These are phyloP conservation scores for Rosa hybrid DNA, from an alignment of 331 rosid species.

Conservation along the genomic window DNA sequence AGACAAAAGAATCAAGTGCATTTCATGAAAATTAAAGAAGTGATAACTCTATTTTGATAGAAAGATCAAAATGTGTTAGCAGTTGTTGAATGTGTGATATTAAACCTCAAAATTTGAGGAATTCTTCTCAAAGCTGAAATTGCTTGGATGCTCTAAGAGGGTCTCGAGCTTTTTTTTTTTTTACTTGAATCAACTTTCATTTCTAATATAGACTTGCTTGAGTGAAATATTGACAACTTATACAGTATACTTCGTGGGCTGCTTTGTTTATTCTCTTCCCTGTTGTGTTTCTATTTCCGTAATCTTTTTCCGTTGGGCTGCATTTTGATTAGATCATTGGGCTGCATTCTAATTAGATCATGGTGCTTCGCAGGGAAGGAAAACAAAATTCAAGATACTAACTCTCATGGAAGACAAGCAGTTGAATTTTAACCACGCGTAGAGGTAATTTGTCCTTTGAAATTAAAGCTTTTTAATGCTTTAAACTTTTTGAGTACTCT, in stretches of 20 bases:
- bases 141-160: background rate
- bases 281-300: slow-evolving; percentile 9
- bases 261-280: slow-evolving; percentile 7
- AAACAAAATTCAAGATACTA: slow-evolving; percentile 30
- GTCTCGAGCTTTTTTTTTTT: background rate
- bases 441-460: too few relatives aligned
- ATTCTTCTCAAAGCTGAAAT: too few relatives aligned
- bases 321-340: background rate
- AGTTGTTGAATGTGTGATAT: background rate
- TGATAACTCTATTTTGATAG: background rate
- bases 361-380: slow-evolving; percentile 45
- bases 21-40: background rate
- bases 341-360: background rate
- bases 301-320: slow-evolving; percentile 9
- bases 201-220: background rate
- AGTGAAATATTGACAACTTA: background rate
- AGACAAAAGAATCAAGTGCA: background rate
- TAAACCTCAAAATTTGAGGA: background rate
- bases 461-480: too few relatives aligned
- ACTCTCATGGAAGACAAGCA: slow-evolving; percentile 80
- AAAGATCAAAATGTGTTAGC: background rate
- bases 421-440: slow-evolving; percentile 52
- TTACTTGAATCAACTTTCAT: background rate
- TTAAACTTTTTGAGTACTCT: too few relatives aligned
- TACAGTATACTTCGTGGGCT: background rate